Base-by-base conservation (phyloP, 345 rosid species). In the Aegle marmelos region DNA sequence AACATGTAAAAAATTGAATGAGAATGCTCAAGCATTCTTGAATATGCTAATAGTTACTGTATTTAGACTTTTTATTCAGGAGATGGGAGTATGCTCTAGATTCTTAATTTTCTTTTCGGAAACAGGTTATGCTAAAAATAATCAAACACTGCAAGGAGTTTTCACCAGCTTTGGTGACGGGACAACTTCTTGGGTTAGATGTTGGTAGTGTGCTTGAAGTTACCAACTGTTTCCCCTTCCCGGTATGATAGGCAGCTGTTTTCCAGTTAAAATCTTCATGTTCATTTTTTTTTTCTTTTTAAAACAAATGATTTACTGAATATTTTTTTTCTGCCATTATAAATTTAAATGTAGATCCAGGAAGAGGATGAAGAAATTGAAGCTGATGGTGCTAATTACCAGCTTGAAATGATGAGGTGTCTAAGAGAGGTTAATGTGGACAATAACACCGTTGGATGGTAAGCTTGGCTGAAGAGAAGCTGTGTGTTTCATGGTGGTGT, bases 401-500 rank as follows among this genome's bases (percentile, higher is more conserved):
- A 96, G 90, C 99, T 96, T 85, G 99, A 96, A 68, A 94, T 96
- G 99, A 96, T 96, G 99, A 89, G 98, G 82, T 96, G 99, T 79
- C 80, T 96, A 74, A 88, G 98, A 78, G 99, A 96, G 89, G 99
- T 96, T 76, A 96, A 96, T 79, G 99, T 96, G 50, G 99, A 96
- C 83, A 96, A 96, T 81, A 96, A 96, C 83, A 96, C 99, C 7
- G 98, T 96, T 68, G 99, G 99, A 58, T 96, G 99, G 99, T 94
- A 81, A 76, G 85, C 69, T 78, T 69, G 1, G 34, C 65, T 30
- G 14, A 62, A 13, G 57, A 62, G 22, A 37, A 62, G 16, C 16
- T 6, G 16, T 13, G 3, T 6, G 2, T 62, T 33, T 30, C 7
- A 6, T 16, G 21, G 14, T 11, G 19, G 6, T 61, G 19, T 27